Conservation (phyloP, 2,329 filamentous ascomycete species). For the Knufia fluminis region DNA sequence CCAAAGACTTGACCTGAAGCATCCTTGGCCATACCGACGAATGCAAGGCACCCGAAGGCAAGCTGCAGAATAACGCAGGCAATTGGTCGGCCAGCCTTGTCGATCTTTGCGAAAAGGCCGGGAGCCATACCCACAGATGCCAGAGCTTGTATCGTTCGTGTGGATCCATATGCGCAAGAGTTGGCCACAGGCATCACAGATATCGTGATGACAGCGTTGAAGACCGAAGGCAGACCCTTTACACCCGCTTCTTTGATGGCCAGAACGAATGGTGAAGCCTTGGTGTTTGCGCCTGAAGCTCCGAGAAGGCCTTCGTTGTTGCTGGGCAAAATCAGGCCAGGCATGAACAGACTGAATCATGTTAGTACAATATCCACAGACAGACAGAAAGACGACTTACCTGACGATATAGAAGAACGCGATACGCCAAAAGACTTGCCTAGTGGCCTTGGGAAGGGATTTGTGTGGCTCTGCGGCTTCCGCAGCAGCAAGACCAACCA, state of each 20-base stretch:
- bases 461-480: slow-evolving; percentile 53
- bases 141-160: slow-evolving; percentile 68
- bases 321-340: slow-evolving; percentile 68
- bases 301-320: slow-evolving; percentile 55
- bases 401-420: slow-evolving; percentile 79
- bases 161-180: slow-evolving; percentile 83
- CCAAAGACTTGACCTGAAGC: slow-evolving; percentile 46
- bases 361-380: too few species aligned
- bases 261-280: slow-evolving; percentile 85
- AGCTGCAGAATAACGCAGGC: slow-evolving; percentile 61
- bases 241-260: slow-evolving; percentile 80
- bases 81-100: slow-evolving; percentile 70
- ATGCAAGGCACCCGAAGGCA: slow-evolving; percentile 62
- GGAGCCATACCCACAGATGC: slow-evolving; percentile 78
- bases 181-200: slow-evolving; percentile 87
- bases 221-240: slow-evolving; percentile 67
- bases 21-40: slow-evolving; percentile 54
- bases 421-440: slow-evolving; percentile 75
- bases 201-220: slow-evolving; percentile 92
- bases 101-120: slow-evolving; percentile 66
- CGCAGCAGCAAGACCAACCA: slow-evolving; percentile 52
- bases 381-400: too few species aligned
- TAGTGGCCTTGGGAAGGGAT: slow-evolving; percentile 48
- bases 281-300: slow-evolving; percentile 53
- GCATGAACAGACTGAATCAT: slow-evolving; percentile 66